Base-by-base conservation (phyloP, 169 alveolate genomes). In the Blepharisma undulans region DNA sequence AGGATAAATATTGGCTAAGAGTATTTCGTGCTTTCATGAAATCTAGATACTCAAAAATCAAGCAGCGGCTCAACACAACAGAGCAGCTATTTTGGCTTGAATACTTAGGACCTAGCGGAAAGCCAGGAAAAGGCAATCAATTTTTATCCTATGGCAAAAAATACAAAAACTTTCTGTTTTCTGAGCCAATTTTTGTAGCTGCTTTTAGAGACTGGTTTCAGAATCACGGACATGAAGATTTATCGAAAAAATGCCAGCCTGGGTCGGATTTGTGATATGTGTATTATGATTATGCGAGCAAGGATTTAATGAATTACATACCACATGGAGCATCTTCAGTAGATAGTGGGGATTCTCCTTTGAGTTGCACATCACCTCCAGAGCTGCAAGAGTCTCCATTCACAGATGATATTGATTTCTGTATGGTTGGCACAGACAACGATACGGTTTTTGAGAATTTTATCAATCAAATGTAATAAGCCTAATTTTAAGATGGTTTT, bases 251-350 rank as follows among this genome's bases (percentile, higher is more conserved):
- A 72, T 86, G 91, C 66, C 29, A 72, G 30, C 91, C 91, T 32
- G 84, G 91, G 14, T 71, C 91, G 61, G 91, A 86, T 25, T 30
- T 61, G 59, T 86, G 91, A 48, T 86, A 61, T 86, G 91, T 86
- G 80, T 86, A 61, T 72, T 86, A 25, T 30, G 80, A 61, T 6
- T 86, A 86, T 72, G 91, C 91, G 5, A 32, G 84, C n/a, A 72
- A 86, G 66, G 91, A 86, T 25, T 30, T 82, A 36, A 59, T 82
- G 22, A 82, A 82, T 30, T 82, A 82, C 22, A 25, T 34, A 16
- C 89, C 89, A 19, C 32, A 25, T 34, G 89, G 77, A 59, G 29
- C 76, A 21, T 82, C 89, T 16, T 60, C 89, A n/a, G 22, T 82
- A 8, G 89, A 60, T 30, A 30, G 89, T 5, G 34, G 29, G 2